These are phyloP conservation scores for Yamadazyma atlantica DNA, from an alignment of 1,139 yeast genomes.

Conservation along the genomic window DNA sequence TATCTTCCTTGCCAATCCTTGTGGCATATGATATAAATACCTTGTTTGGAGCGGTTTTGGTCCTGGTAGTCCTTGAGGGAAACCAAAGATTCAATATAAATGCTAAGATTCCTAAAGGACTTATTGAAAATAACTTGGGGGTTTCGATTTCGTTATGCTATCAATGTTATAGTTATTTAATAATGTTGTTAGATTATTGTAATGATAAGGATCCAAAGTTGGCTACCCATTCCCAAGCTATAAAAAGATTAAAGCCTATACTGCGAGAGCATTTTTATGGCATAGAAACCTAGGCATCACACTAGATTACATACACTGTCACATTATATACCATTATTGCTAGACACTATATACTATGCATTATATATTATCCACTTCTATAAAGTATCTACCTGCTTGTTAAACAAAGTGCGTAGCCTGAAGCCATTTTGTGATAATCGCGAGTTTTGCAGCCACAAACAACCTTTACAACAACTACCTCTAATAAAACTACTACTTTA, in stretches of 20 bases:
- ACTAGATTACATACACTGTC: no score
- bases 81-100: slow-evolving; percentile 19
- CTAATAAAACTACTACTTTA: no score
- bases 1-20: slow-evolving; percentile 41
- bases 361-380: no score
- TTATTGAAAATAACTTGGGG: slow-evolving; percentile 19
- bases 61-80: slow-evolving; percentile 33
- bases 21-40: slow-evolving; percentile 35
- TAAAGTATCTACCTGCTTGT: no score
- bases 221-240: slow-evolving; percentile 13
- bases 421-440: neutral
- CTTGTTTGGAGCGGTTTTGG: slow-evolving; percentile 34
- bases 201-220: slow-evolving; percentile 11
- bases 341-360: no score
- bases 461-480: no score
- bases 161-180: slow-evolving; percentile 35
- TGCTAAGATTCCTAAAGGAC: slow-evolving; percentile 25
- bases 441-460: slow-evolving; percentile 6
- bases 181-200: slow-evolving; percentile 27
- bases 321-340: no score
- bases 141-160: slow-evolving; percentile 23
- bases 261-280: neutral
- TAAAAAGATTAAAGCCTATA: slow-evolving; percentile 22
- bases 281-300: no score
- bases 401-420: neutral